Evolutionary conservation across 768 basidiomycete species (phyloP).

Genomic region (Amanita thiersii): DNA sequence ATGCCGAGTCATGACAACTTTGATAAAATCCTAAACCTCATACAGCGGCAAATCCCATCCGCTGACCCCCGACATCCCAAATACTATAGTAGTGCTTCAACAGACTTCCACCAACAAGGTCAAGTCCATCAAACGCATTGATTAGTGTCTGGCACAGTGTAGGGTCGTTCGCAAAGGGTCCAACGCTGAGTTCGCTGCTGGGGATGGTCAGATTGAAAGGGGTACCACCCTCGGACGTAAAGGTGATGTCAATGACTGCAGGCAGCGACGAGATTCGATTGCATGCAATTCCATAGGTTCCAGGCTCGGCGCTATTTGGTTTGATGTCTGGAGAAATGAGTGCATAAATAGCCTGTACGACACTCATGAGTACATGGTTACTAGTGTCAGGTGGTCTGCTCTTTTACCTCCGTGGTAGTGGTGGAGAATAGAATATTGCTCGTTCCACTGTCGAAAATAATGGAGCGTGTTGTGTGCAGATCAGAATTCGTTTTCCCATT

Average conservation of each 20-base stretch:
- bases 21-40: slow-evolving; percentile 10
- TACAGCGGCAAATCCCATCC: slow-evolving; percentile 46
- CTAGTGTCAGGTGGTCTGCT: slow-evolving; percentile 8
- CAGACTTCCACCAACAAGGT: slow-evolving; percentile 45
- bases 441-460: slow-evolving; percentile 54
- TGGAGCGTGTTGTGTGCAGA: slow-evolving; percentile 28
- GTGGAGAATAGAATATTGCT: slow-evolving; percentile 47
- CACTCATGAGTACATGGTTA: slow-evolving; percentile 8
- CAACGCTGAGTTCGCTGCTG: slow-evolving; percentile 48
- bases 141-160: slow-evolving; percentile 48
- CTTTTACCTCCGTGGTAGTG: slow-evolving; percentile 37
- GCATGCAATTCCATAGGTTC: slow-evolving; percentile 50
- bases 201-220: slow-evolving; percentile 52
- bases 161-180: slow-evolving; percentile 44
- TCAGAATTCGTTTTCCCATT: slow-evolving; percentile 42
- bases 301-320: slow-evolving; percentile 40
- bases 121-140: slow-evolving; percentile 46
- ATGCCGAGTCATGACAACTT: too few relatives aligned
- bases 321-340: slow-evolving; percentile 51
- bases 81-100: slow-evolving; percentile 56
- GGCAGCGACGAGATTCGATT: slow-evolving; percentile 34
- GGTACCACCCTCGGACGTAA: slow-evolving; percentile 39
- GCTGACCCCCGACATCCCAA: slow-evolving; percentile 42
- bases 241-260: slow-evolving; percentile 43
- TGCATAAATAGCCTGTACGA: slow-evolving; percentile 41